Evolutionary conservation across 23 red algal genomes (phyloP).

Genomic region (Gracilaria domingensis): DNA sequence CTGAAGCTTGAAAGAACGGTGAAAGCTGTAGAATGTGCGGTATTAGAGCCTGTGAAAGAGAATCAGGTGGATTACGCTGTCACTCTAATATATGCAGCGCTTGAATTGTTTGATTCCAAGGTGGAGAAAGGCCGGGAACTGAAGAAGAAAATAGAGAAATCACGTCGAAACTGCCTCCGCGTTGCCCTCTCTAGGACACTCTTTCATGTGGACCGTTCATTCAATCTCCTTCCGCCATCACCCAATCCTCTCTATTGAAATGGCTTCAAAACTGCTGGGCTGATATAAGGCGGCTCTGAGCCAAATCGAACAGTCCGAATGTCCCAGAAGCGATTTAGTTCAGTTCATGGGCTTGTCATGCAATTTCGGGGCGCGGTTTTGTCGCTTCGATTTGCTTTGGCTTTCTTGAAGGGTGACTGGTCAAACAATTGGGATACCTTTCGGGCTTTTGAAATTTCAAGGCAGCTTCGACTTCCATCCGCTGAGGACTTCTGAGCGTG

Average conservation of each 20-base stretch:
- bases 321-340: constrained; percentile 35
- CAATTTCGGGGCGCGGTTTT: constrained; percentile 49
- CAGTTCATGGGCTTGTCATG: constrained; percentile 21
- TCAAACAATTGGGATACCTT: constrained; percentile 37
- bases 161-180: constrained; percentile 51
- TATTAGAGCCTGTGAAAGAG: constrained; percentile 44
- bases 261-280: constrained; percentile 23
- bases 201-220: constrained; percentile 62
- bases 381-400: constrained; percentile 45
- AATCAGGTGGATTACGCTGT: constrained; percentile 58
- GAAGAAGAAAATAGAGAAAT: neutral
- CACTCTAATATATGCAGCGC: constrained; percentile 34
- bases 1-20: constrained; percentile 21
- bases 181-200: constrained; percentile 52
- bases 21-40: constrained; percentile 38
- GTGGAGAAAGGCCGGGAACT: neutral
- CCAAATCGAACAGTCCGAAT: constrained; percentile 28
- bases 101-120: constrained; percentile 18
- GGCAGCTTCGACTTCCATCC: constrained; percentile 4
- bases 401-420: constrained; percentile 71
- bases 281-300: constrained; percentile 25
- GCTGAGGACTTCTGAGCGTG: constrained; percentile 16
- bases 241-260: constrained; percentile 18
- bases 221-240: constrained; percentile 58
- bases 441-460: constrained; percentile 61